Evolutionary conservation across 202 grass and related monocot species (phyloP).

Genomic region (Zizania palustris): DNA sequence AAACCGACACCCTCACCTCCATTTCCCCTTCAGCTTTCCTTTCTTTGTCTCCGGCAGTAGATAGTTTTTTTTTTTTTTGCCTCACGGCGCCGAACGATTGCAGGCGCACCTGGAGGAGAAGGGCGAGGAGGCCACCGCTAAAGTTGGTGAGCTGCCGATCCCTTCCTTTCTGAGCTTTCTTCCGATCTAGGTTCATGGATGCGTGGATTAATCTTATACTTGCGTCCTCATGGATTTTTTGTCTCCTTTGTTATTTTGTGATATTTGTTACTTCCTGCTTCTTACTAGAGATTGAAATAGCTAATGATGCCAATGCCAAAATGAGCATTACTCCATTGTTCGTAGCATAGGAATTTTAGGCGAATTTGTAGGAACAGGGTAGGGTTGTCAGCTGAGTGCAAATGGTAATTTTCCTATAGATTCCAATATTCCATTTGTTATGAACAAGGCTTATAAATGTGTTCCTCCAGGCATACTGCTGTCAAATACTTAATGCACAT

Average conservation of each 20-base stretch:
- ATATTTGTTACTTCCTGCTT: neutral
- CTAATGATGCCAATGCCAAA: neutral
- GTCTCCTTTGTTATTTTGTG: neutral
- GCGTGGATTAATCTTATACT: conserved; percentile 2
- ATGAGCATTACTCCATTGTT: neutral
- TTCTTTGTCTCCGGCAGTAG: neutral
- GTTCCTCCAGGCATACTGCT: neutral
- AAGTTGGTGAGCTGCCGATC: conserved; percentile 63
- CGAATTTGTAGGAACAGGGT: neutral
- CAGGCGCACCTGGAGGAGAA: conserved; percentile 75
- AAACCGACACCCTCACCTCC: neutral
- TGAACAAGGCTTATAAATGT: neutral
- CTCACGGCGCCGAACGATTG: conserved; percentile 42
- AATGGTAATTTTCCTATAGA: neutral
- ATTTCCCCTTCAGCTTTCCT: conserved; percentile 18
- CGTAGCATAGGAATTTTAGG: neutral
- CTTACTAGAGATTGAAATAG: neutral
- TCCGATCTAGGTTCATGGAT: conserved; percentile 2
- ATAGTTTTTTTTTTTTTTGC: conserved; percentile 28
- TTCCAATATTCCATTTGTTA: neutral
- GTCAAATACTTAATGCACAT: conserved; percentile 1
- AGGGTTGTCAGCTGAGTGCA: neutral
- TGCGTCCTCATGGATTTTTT: neutral
- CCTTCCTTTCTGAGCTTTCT: conserved; percentile 4
- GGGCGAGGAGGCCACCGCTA: conserved; percentile 48